These are phyloP conservation scores for Vicia villosa DNA, from an alignment of 306 rosid genomes.

Conservation along the genomic window DNA sequence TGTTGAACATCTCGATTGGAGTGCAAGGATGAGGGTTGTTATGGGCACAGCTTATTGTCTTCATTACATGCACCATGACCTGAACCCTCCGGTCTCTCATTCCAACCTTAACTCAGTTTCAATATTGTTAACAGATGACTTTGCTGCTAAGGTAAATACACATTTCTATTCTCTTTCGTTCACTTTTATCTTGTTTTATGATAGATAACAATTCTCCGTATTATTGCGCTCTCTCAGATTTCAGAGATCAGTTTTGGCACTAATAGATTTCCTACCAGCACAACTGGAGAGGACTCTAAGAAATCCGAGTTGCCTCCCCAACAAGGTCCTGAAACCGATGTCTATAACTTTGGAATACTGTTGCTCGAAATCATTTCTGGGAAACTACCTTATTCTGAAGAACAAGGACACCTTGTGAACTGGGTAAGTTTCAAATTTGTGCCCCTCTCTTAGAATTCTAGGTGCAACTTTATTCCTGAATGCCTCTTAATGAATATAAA, in stretches of 20 bases:
- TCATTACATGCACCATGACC: constrained; percentile 95
- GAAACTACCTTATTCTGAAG: constrained; percentile 69
- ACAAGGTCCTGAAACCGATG: constrained; percentile 71
- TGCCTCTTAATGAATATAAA: background rate
- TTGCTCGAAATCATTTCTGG: constrained; percentile 85
- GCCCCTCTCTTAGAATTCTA: background rate
- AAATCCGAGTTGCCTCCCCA: constrained; percentile 62
- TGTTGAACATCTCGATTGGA: constrained; percentile 88
- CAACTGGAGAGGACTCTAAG: constrained; percentile 47
- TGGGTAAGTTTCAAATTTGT: constrained; percentile 60
- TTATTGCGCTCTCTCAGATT: constrained; percentile 49
- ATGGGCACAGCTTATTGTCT: constrained; percentile 93
- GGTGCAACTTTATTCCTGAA: constrained; percentile 4
- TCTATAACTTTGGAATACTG: constrained; percentile 69
- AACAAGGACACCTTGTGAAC: constrained; percentile 61
- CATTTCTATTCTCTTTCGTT: constrained; percentile 5
- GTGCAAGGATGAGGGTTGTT: constrained; percentile 73
- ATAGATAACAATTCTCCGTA: constrained; percentile 24
- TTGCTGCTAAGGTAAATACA: constrained; percentile 84
- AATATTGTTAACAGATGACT: constrained; percentile 83
- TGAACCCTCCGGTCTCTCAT: constrained; percentile 84
- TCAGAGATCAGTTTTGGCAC: constrained; percentile 60
- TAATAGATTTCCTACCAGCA: constrained; percentile 10
- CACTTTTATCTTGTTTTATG: background rate
- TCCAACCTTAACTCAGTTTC: constrained; percentile 57